A percentile compares a stretch with the other conserved stretches of the same genome.
phyloP scores from a whole-genome alignment of 768 basidiomycete genomes.

The Suillus placidus region DNA sequence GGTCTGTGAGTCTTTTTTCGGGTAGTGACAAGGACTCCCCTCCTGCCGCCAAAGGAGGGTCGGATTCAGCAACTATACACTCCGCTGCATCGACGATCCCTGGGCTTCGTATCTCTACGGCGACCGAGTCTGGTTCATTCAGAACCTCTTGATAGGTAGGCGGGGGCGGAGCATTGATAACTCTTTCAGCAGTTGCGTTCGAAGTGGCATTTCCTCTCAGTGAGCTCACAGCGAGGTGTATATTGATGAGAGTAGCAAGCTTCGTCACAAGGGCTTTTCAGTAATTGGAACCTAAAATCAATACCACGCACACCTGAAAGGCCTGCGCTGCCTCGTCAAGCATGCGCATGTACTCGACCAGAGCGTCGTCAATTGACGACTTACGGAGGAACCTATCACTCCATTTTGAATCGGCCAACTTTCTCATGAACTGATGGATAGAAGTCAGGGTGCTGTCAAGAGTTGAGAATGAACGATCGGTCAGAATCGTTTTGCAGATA shows the following conservation, averaged over 20 bases:
- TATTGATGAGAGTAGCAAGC: conserved; percentile 50
- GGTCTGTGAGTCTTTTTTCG: conserved; percentile 22
- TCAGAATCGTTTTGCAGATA: not conserved
- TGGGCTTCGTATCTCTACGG: conserved; percentile 5
- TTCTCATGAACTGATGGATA: conserved; percentile 43
- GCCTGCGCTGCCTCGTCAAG: conserved; percentile 49
- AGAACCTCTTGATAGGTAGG: conserved; percentile 17
- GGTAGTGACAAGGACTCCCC: conserved; percentile 23
- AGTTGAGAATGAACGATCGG: not conserved
- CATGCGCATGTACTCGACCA: conserved; percentile 35
- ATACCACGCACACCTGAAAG: conserved; percentile 42
- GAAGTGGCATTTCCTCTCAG: conserved; percentile 8
- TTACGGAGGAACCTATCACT: conserved; percentile 43
- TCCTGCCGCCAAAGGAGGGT: conserved; percentile 14
- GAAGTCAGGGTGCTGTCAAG: conserved; percentile 39
- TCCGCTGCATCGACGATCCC: conserved; percentile 3
- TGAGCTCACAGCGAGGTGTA: conserved; percentile 43
- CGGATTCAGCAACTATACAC: not conserved
- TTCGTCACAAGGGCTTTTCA: conserved; percentile 18
- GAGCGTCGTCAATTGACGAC: conserved; percentile 41
- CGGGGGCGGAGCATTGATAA: conserved; percentile 21
- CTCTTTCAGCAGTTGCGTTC: not conserved
- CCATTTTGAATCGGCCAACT: conserved; percentile 45
- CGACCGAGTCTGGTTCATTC: conserved; percentile 1
- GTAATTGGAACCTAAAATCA: not conserved